Evolutionary conservation across 192 early-diverging fungal genomes (phyloP).

Genomic region (Diversispora epigaea): DNA sequence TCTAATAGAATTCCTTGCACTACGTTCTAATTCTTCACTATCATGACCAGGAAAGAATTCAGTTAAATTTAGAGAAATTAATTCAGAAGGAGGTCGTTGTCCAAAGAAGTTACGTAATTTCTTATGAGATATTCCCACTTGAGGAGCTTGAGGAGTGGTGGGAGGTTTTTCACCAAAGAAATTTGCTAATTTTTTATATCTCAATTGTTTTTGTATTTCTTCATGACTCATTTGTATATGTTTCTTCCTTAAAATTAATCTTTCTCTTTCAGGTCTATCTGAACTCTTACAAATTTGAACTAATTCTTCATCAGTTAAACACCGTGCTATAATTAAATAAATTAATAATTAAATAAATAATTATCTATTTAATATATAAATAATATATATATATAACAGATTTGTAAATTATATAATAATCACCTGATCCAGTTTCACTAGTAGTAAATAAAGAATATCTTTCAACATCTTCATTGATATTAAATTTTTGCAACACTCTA

Average conservation of each 20-base stretch:
- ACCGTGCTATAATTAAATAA: conserved; percentile 44
- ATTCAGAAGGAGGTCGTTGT: conserved; percentile 90
- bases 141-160: conserved; percentile 7
- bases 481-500: conserved; percentile 79
- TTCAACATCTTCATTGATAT: conserved; percentile 69
- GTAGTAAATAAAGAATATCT: conserved; percentile 75
- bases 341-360: not conserved
- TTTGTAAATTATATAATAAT: too few relatives aligned
- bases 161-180: conserved; percentile 30
- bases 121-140: conserved; percentile 35
- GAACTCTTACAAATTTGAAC: conserved; percentile 70
- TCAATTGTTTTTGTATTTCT: conserved; percentile 51
- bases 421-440: conserved; percentile 67
- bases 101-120: conserved; percentile 82
- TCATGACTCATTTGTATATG: conserved; percentile 62
- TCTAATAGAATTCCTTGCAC: conserved; percentile 35
- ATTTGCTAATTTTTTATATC: conserved; percentile 34
- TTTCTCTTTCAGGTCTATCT: conserved; percentile 65
- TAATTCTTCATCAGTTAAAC: conserved; percentile 77
- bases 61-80: conserved; percentile 87
- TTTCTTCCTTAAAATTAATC: conserved; percentile 69
- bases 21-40: conserved; percentile 33
- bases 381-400: conserved; percentile 12
- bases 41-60: conserved; percentile 82
- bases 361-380: not conserved